Conservation (phyloP, 257 asterid genomes). For the Rauvolfia tetraphylla region DNA sequence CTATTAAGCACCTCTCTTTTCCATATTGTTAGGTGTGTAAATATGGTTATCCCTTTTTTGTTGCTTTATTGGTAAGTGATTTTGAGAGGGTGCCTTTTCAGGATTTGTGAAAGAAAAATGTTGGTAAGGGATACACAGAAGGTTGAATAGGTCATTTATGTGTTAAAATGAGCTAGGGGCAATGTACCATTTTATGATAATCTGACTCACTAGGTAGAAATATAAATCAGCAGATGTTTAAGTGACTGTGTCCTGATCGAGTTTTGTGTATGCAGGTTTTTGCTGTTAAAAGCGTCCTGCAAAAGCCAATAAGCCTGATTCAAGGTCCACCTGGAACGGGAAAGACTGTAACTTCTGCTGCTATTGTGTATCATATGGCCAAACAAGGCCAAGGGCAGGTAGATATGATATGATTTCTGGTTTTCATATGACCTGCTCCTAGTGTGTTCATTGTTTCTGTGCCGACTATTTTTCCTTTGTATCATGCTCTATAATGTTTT, state of each 20-base stretch:
- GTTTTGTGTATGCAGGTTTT: slow-evolving; percentile 52
- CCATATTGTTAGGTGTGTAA: neutral
- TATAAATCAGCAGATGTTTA: neutral
- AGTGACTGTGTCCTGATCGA: neutral
- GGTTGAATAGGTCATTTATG: neutral
- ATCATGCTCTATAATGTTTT: neutral
- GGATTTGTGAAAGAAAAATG: neutral
- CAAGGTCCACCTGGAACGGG: slow-evolving; percentile 99
- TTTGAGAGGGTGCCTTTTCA: neutral
- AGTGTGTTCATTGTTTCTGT: neutral
- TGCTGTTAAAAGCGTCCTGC: slow-evolving; percentile 98
- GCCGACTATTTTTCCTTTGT: neutral
- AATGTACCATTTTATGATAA: neutral
- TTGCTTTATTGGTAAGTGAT: neutral
- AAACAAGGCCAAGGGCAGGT: slow-evolving; percentile 99
- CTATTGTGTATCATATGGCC: slow-evolving; percentile 99
- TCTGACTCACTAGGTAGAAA: neutral
- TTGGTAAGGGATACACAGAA: neutral
- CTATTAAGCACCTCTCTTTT: neutral
- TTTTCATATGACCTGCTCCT: neutral
- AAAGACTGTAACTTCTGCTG: slow-evolving; percentile 97
- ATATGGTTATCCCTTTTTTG: neutral
- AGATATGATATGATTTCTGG: slow-evolving; percentile 6
- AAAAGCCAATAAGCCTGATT: slow-evolving; percentile 91
- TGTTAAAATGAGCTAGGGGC: neutral